These are phyloP conservation scores for Didymella glomerata DNA, from an alignment of 2,329 filamentous ascomycete genomes.

Conservation along the genomic window DNA sequence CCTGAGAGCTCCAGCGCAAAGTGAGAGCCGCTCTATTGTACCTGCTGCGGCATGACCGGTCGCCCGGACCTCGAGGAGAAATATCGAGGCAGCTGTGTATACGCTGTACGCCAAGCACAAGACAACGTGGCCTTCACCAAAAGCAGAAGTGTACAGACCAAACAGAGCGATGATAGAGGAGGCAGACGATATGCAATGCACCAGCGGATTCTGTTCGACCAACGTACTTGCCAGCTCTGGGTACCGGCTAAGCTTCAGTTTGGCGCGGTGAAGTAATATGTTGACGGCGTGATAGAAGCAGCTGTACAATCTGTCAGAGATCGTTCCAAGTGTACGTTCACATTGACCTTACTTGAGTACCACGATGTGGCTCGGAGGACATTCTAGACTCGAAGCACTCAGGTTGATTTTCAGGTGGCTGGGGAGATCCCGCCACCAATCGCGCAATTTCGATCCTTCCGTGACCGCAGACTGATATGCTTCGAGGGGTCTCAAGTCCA, in stretches of 20 bases:
- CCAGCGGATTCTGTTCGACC: neutral
- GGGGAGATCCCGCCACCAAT: slow-evolving; percentile 3
- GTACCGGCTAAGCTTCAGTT: slow-evolving; percentile 3
- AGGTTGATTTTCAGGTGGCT: neutral
- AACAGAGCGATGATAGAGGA: neutral
- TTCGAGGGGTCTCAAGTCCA: neutral
- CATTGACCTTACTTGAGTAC: neutral
- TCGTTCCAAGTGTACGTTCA: neutral
- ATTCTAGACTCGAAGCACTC: neutral
- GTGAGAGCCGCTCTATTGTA: neutral
- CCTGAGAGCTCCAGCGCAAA: neutral
- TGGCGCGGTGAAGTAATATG: slow-evolving; percentile 1
- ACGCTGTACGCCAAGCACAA: slow-evolving; percentile 2
- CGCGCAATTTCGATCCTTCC: neutral
- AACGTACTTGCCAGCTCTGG: neutral
- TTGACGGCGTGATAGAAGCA: slow-evolving; percentile 5
- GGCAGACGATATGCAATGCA: slow-evolving; percentile 1
- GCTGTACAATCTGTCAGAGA: neutral
- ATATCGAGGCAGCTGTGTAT: slow-evolving; percentile 4
- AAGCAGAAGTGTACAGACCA: neutral
- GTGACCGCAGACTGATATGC: neutral
- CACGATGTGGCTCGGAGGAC: slow-evolving; percentile 3
- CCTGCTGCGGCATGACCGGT: neutral
- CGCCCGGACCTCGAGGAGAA: slow-evolving; percentile 1
- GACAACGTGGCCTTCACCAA: slow-evolving; percentile 3